phyloP scores from a whole-genome alignment of 306 rosid genomes.

The Quercus glauca region DNA sequence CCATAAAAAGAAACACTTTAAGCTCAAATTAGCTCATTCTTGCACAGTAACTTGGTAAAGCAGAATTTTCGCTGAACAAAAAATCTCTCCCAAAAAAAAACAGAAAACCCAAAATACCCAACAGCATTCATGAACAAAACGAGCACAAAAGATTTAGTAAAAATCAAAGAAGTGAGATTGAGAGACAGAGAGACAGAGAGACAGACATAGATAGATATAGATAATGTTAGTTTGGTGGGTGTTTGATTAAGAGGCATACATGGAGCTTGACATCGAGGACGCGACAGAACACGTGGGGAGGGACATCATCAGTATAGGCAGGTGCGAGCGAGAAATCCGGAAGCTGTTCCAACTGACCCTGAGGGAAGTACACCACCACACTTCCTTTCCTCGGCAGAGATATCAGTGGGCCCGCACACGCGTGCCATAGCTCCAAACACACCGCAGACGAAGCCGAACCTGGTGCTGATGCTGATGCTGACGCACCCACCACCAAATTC shows the following conservation, averaged over 20 bases:
- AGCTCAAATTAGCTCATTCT: not conserved
- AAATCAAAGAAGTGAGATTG: too few species aligned
- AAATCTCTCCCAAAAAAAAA: not conserved
- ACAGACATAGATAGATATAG: too few species aligned
- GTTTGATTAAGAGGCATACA: conserved; percentile 34
- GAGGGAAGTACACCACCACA: conserved; percentile 83
- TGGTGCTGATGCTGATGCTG: too few species aligned
- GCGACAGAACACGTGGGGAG: conserved; percentile 91
- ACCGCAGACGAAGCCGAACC: conserved; percentile 46
- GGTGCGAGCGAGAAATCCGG: conserved; percentile 60
- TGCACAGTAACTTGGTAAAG: conserved; percentile 16
- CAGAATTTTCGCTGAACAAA: not conserved
- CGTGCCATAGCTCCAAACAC: conserved; percentile 98
- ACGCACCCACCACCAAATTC: not conserved
- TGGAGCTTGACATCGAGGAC: conserved; percentile 92
- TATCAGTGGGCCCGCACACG: conserved; percentile 94
- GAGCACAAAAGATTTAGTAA: not conserved
- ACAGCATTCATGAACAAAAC: conserved; percentile 3
- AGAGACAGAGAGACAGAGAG: too few species aligned
- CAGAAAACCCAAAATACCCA: conserved; percentile 7
- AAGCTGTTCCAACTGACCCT: conserved; percentile 81
- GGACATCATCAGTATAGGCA: conserved; percentile 44
- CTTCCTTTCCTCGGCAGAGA: conserved; percentile 86
- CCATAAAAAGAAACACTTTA: not conserved
- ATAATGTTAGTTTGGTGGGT: too few species aligned